These are phyloP conservation scores for Thalassiosira hispida DNA, from an alignment of 352 stramenopile species.

Conservation along the genomic window DNA sequence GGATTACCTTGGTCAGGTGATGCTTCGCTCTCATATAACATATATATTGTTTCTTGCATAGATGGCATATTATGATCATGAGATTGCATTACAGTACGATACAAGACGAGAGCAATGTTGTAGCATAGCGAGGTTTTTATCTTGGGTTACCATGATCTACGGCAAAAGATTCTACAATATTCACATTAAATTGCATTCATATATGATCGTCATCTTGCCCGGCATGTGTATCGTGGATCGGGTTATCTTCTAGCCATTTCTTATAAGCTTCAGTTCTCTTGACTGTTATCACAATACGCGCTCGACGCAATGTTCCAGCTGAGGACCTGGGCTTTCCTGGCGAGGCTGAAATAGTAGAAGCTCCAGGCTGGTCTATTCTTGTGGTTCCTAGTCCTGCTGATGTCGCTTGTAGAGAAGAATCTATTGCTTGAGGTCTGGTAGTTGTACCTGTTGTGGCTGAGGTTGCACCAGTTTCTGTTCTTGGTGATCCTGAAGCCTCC, in stretches of 20 bases:
- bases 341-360: constrained; percentile 13
- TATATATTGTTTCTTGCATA: too few species aligned
- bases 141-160: constrained; percentile 36
- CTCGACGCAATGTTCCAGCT: constrained; percentile 65
- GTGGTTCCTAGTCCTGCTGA: constrained; percentile 17
- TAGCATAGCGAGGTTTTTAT: constrained; percentile 12
- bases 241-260: constrained; percentile 81
- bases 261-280: constrained; percentile 76
- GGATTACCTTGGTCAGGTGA: too few species aligned
- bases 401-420: constrained; percentile 30
- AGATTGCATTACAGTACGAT: too few species aligned
- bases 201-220: constrained; percentile 51
- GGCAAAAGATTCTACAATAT: constrained; percentile 18
- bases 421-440: constrained; percentile 31
- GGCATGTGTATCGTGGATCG: constrained; percentile 60
- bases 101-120: neutral
- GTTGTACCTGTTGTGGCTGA: constrained; percentile 17
- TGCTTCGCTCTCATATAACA: too few species aligned
- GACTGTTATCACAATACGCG: constrained; percentile 81
- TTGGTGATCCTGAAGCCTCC: constrained; percentile 15
- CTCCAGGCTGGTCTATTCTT: constrained; percentile 24
- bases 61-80: too few species aligned
- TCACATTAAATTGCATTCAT: constrained; percentile 5
- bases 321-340: constrained; percentile 22
- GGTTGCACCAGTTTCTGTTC: constrained; percentile 25